Evolutionary conservation across 2,329 filamentous ascomycete species (phyloP), one percentile per base, ranked within the genome.

Genomic region (Epichloe typhina): DNA sequence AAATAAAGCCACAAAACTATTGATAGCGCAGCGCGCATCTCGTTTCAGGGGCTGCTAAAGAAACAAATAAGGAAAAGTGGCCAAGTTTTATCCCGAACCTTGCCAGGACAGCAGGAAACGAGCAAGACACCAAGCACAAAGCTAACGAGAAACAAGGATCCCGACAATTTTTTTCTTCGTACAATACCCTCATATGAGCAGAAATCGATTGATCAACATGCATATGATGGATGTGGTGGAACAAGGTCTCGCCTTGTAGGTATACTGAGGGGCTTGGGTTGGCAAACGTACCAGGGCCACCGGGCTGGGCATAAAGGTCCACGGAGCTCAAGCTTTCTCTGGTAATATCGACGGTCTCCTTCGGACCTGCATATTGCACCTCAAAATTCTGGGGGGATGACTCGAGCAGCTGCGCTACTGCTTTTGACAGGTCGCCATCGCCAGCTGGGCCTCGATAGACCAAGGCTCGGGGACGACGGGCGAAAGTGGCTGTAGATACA

Each of bases 391-490:
- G 54, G 2, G 52, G 23, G 1, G 57, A 59, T 4, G 56, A 55
- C 43, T 59, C 49, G 1, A 61, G 56, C 6, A 61, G 46, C 13
- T 55, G 23, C 12, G 52, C 56, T 8, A 61, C 57, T 7, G 56
- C 53, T 33, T 55, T 49, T 7, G 58, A 53, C 45, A 58, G 53
- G 23, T 56, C 57, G 13, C 53, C 37, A 35, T 52, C 53, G 17
- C 55, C 53, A 5, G 54, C 52, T 0, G 56, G 53, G 6, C 58
- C 57, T 17, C 57, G 57, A 49, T 60, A 61, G 15, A 61, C 58
- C 5, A 61, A 47, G 15, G 57, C 57, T 36, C 46, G 40, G 1
- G 52, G 52, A n/a, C 49, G 52, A 38, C 35, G 19, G 44, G 23
- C 38, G 15, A 40, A 17, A 36, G 48, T 13, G 42, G 37, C 19